Base-by-base conservation (phyloP, 768 basidiomycete species). In the Phlebiopsis flavidoalba region DNA sequence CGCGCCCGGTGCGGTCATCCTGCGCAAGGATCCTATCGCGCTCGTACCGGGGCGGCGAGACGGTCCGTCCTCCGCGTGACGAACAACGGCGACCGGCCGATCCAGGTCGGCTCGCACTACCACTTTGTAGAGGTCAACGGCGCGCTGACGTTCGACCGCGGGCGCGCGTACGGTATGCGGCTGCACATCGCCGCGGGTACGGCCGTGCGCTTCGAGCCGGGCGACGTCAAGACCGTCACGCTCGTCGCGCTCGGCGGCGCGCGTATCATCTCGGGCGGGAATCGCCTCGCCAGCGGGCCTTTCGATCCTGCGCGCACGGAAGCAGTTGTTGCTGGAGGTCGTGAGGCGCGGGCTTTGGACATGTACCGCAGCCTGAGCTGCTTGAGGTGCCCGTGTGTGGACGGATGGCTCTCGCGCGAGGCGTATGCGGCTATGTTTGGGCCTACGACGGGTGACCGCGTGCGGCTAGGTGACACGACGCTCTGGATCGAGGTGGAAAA, bases 41-140 rank as follows among this genome's bases (percentile, higher is more conserved):
- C 83, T 99, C 66, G 98, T 97, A 70, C 74, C 80, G 57, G 89
- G 86, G 8, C 77, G n/a, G 93, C 45, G 75, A 86, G 63, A 81
- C 89, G 19, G 78, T 95, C 64, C 75, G 76, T 62, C n/a, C 72
- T 98, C 58, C 79, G 79, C 31, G 94, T 98, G 35, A 90, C 87
- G 17, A 98, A 99, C 74, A 88, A 84, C 40, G 95, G 96, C 0
- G 95, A 98, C 72, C 79, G 96, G 26, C 96, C 96, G 12, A 87
- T 98, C 52, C 95, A 95, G 89, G 83, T 97, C 59, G 95, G 96
- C 2, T 96, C 94, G 0, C 95, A 98, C 70, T 98, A 95, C 73
- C 92, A 89, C 62, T 97, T 99, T 73, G 80, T 90, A 63, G 96
- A 98, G 76, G 89, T 91, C 2, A 99, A 98, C 75, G 73, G 83